Evolutionary conservation across 2,329 filamentous ascomycete genomes (phyloP).

Genomic region (Sporothrix dimorphospora): DNA sequence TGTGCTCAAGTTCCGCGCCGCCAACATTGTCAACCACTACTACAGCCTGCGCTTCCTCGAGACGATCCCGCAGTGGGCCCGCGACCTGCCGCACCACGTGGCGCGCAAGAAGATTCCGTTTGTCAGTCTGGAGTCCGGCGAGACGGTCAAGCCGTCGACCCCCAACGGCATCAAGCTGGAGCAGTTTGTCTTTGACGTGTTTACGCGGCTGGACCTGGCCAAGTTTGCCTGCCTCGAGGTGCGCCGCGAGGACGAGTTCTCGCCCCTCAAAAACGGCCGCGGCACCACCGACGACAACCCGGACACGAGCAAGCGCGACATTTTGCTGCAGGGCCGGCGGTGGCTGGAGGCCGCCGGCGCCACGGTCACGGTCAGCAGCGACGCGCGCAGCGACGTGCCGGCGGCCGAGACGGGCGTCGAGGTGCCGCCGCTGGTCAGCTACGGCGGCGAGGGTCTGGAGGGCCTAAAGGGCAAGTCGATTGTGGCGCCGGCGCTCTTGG

Average conservation of each 20-base stretch:
- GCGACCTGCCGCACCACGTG: constrained; percentile 90
- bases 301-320: constrained; percentile 88
- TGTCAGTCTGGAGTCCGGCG: constrained; percentile 74
- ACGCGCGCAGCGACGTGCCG: constrained; percentile 52
- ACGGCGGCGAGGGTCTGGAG: constrained; percentile 69
- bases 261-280: constrained; percentile 86
- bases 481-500: constrained; percentile 56
- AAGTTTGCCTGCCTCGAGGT: constrained; percentile 98
- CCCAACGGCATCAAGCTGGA: constrained; percentile 99
- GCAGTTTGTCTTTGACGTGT: constrained; percentile 99
- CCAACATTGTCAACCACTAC: constrained; percentile 99
- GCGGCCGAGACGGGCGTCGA: constrained; percentile 74
- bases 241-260: constrained; percentile 96
- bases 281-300: constrained; percentile 91
- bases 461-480: constrained; percentile 57
- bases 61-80: constrained; percentile 81
- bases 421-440: constrained; percentile 90
- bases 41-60: constrained; percentile 94
- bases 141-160: constrained; percentile 85
- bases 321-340: constrained; percentile 84
- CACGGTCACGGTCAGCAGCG: constrained; percentile 55
- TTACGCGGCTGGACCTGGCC: constrained; percentile 80
- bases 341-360: constrained; percentile 84
- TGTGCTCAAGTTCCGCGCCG: constrained; percentile 92
- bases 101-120: constrained; percentile 98